Conservation (phyloP, 805 yeast genomes). For the Nakazawaea pomicola region DNA sequence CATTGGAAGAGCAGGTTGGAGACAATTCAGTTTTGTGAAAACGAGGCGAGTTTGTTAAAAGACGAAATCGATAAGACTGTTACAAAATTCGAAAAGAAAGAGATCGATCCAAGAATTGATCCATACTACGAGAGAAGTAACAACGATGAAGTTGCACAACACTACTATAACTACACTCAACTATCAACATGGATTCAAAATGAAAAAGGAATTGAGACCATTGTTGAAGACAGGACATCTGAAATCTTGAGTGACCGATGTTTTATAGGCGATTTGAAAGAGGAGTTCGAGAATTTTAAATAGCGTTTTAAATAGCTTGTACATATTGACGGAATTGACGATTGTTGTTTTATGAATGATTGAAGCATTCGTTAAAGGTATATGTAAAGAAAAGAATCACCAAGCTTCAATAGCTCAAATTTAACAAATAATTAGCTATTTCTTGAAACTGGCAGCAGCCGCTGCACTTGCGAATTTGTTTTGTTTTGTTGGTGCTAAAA, state of each 20-base stretch:
- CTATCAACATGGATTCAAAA: constrained; percentile 32
- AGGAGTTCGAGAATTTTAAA: background rate
- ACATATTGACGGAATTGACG: no score
- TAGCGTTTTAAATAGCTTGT: no score
- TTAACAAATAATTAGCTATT: background rate
- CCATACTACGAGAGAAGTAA: constrained; percentile 45
- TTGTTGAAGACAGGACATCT: constrained; percentile 31
- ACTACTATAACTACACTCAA: constrained; percentile 23
- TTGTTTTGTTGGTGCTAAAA: constrained; percentile 13
- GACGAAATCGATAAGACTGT: constrained; percentile 22
- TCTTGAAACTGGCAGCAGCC: constrained; percentile 17
- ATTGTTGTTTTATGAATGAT: no score
- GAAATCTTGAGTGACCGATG: constrained; percentile 33
- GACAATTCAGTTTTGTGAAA: constrained; percentile 37
- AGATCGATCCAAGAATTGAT: constrained; percentile 33
- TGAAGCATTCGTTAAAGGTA: no score
- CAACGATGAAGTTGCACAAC: constrained; percentile 24
- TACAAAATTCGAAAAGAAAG: constrained; percentile 17
- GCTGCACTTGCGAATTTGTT: constrained; percentile 18
- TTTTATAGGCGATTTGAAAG: constrained; percentile 9
- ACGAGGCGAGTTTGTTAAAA: constrained; percentile 25
- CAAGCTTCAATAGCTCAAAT: background rate
- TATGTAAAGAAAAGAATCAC: no score
- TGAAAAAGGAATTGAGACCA: constrained; percentile 35
- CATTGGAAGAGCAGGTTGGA: constrained; percentile 40